Percentiles rank a stretch among this genome's conserved stretches.
Evolutionary conservation across 2,329 filamentous ascomycete genomes (phyloP).

Genomic region (Triangularia verruculosa): DNA sequence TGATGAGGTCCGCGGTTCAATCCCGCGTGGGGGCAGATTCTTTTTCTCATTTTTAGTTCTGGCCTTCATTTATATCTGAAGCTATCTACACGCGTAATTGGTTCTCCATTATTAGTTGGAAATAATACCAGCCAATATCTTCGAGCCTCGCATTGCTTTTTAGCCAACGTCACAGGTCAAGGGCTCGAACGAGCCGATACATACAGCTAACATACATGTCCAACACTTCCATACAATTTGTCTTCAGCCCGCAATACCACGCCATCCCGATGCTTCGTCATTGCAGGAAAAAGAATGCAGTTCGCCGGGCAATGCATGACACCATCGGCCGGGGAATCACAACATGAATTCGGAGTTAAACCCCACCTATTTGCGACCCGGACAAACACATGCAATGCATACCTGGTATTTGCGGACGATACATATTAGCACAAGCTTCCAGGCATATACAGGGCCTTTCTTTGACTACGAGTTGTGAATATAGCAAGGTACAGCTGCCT

Average conservation of each 20-base stretch:
- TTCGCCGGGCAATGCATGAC: slow-evolving; percentile 3
- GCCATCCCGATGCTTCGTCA: background rate
- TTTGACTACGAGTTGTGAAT: no score
- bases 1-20: slow-evolving; percentile 20
- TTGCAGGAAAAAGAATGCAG: background rate
- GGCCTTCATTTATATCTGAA: background rate
- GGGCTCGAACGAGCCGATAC: no score
- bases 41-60: background rate
- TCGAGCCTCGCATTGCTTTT: no score
- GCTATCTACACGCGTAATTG: background rate
- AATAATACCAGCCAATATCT: background rate
- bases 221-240: background rate
- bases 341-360: slow-evolving; percentile 4
- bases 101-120: background rate
- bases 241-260: background rate
- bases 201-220: background rate
- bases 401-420: background rate
- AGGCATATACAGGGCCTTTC: background rate
- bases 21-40: slow-evolving; percentile 15
- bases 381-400: background rate
- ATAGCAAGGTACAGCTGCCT: background rate
- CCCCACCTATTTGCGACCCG: background rate
- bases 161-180: no score
- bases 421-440: background rate
- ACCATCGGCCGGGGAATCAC: slow-evolving; percentile 3